These are phyloP conservation scores for Penicillium sp. DNA, from an alignment of 2,329 filamentous ascomycete genomes.

Conservation along the genomic window DNA sequence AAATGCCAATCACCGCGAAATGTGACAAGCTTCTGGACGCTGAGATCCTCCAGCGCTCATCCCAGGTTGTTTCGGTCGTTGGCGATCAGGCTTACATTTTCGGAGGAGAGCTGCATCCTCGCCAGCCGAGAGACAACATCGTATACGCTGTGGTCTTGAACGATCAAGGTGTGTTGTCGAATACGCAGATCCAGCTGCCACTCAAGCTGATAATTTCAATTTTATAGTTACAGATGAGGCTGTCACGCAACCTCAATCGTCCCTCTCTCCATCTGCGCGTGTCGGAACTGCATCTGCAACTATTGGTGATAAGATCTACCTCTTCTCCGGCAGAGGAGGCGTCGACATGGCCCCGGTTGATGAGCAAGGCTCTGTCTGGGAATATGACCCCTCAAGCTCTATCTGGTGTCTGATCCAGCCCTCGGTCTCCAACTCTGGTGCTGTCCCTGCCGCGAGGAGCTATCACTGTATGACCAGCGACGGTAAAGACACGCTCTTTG, in stretches of 20 bases:
- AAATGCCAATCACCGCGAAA: conserved; percentile 10
- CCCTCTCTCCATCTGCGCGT: conserved; percentile 55
- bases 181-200: background rate
- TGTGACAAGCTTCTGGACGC: conserved; percentile 20
- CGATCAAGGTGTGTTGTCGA: conserved; percentile 8
- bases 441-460: conserved; percentile 60
- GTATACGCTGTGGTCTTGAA: conserved; percentile 59
- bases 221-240: background rate
- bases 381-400: conserved; percentile 60
- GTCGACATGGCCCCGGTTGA: conserved; percentile 64
- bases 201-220: background rate
- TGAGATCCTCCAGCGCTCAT: conserved; percentile 52
- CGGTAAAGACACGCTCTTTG: conserved; percentile 62
- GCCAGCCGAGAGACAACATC: conserved; percentile 65
- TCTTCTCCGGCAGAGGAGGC: conserved; percentile 75
- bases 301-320: conserved; percentile 64
- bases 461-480: conserved; percentile 60
- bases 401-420: conserved; percentile 63
- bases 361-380: conserved; percentile 69
- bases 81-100: conserved; percentile 61
- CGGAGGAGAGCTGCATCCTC: conserved; percentile 64
- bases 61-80: conserved; percentile 62
- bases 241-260: conserved; percentile 4
- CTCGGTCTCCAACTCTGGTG: conserved; percentile 18
- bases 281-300: conserved; percentile 67